Conservation (phyloP, 108 stramenopile genomes). For the Parmales sp. region DNA sequence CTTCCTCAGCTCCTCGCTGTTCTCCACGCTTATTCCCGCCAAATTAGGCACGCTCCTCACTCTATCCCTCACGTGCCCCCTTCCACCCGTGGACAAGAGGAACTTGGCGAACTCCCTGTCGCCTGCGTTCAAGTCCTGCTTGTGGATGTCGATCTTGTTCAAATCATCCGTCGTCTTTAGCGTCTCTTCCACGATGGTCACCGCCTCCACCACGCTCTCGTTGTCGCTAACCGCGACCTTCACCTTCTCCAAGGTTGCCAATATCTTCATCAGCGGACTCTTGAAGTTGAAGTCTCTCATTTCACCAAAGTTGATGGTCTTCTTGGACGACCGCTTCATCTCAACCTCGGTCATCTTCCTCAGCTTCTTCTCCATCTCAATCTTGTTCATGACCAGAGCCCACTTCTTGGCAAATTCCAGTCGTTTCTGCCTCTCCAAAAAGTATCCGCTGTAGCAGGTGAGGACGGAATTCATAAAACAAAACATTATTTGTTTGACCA, state of each 20-base stretch:
- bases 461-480: neutral
- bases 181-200: neutral
- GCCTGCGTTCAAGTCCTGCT: neutral
- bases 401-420: slow-evolving; percentile 2
- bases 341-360: neutral
- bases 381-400: neutral
- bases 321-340: neutral
- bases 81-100: slow-evolving; percentile 1
- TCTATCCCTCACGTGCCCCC: neutral
- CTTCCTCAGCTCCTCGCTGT: neutral
- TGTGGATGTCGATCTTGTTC: slow-evolving; percentile 12
- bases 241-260: neutral
- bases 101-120: slow-evolving; percentile 11
- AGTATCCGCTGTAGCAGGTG: slow-evolving; percentile 3
- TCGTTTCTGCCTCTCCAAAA: neutral
- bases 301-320: neutral
- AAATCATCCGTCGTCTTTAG: neutral
- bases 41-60: neutral
- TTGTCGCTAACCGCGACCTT: slow-evolving; percentile 6
- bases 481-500: neutral
- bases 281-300: slow-evolving; percentile 8
- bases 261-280: neutral
- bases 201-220: neutral
- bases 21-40: too few species aligned
- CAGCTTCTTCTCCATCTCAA: slow-evolving; percentile 1